Conservation (phyloP, 2,329 filamentous ascomycete genomes). For the Nannizzia gypsea region DNA sequence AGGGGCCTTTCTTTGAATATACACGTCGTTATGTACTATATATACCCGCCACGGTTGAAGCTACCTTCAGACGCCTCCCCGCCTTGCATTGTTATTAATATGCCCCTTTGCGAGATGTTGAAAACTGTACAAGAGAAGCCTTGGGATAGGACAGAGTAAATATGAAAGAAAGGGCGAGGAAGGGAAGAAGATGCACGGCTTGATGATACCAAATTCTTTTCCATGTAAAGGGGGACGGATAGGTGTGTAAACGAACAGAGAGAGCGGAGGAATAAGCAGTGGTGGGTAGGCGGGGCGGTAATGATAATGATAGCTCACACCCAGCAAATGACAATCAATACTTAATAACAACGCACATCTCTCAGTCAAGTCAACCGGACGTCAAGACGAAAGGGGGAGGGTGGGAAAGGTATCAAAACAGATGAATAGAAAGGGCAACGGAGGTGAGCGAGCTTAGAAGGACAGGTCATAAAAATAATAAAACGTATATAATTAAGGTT, state of each 20-base stretch:
- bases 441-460: neutral
- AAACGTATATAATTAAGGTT: constrained; percentile 3
- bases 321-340: neutral
- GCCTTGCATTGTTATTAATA: constrained; percentile 1
- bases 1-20: neutral
- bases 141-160: neutral
- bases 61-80: constrained; percentile 1
- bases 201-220: constrained; percentile 1
- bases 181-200: neutral
- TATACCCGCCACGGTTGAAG: neutral
- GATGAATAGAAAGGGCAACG: too few species aligned
- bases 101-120: neutral
- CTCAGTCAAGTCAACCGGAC: neutral
- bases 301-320: neutral
- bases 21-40: constrained; percentile 5
- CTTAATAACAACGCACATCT: neutral
- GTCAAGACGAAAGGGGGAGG: neutral
- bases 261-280: neutral
- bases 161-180: neutral
- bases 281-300: neutral
- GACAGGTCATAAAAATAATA: constrained; percentile 3
- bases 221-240: neutral
- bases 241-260: neutral
- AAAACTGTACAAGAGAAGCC: neutral
- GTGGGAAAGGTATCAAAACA: neutral